Conservation (phyloP, 495 filamentous ascomycete species). For the Echria macrotheca region DNA sequence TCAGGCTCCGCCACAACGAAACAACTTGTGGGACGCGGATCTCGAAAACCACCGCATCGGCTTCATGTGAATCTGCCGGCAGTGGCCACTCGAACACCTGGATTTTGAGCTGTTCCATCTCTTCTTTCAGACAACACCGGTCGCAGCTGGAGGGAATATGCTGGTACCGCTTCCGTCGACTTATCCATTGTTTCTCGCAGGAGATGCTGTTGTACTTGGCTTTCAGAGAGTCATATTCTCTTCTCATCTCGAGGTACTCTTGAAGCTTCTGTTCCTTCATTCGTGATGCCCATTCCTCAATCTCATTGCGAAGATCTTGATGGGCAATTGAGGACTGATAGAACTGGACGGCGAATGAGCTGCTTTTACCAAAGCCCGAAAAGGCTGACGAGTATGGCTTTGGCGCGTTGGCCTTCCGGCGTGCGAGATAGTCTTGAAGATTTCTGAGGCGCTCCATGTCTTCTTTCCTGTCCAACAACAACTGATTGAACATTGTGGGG, state of each 20-base stretch:
- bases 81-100: conserved; percentile 59
- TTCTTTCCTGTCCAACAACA: conserved; percentile 43
- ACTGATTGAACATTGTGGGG: conserved; percentile 33
- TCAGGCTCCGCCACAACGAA: conserved; percentile 50
- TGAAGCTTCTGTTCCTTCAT: conserved; percentile 33
- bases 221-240: too few species aligned
- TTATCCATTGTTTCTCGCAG: background rate
- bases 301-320: conserved; percentile 33
- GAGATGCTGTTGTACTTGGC: conserved; percentile 1
- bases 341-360: conserved; percentile 50
- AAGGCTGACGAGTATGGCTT: conserved; percentile 31
- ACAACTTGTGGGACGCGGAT: conserved; percentile 42
- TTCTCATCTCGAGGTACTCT: conserved; percentile 32
- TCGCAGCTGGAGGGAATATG: conserved; percentile 29
- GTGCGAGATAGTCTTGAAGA: conserved; percentile 47
- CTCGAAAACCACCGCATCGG: conserved; percentile 55
- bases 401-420: conserved; percentile 18
- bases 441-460: conserved; percentile 47
- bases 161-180: too few species aligned
- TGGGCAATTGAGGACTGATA: conserved; percentile 44
- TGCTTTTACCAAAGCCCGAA: conserved; percentile 13
- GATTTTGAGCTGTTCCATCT: conserved; percentile 37
- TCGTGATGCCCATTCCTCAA: conserved; percentile 33
- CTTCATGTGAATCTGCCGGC: conserved; percentile 27
- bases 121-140: conserved; percentile 17